phyloP scores from a whole-genome alignment of 495 filamentous ascomycete species.

The Pseudomonodictys pantanalensis region DNA sequence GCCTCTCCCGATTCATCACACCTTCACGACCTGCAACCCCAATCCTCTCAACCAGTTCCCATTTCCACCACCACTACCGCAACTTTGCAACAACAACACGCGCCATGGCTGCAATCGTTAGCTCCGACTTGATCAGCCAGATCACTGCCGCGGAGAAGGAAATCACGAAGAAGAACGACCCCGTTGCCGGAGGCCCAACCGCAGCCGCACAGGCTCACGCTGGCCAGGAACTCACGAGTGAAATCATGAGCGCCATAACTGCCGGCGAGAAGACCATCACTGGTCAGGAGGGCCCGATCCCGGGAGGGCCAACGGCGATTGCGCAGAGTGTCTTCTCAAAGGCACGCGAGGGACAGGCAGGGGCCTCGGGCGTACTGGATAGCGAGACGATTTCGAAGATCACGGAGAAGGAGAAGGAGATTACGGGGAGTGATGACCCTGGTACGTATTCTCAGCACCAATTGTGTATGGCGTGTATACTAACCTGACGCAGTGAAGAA shows the following conservation, averaged over 20 bases:
- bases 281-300: not conserved
- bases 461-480: too few species aligned
- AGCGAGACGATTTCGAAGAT: constrained; percentile 18
- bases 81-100: constrained; percentile 8
- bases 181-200: constrained; percentile 32
- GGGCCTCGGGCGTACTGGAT: constrained; percentile 8
- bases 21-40: not conserved
- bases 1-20: too few species aligned
- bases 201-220: constrained; percentile 35
- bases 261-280: constrained; percentile 35
- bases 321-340: not conserved
- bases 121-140: constrained; percentile 33
- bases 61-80: not conserved
- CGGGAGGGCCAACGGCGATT: constrained; percentile 3
- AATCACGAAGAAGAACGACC: constrained; percentile 2
- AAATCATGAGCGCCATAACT: constrained; percentile 38
- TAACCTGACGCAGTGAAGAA: not conserved
- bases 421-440: too few species aligned
- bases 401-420: constrained; percentile 8
- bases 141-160: constrained; percentile 28
- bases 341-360: not conserved
- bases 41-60: not conserved
- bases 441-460: too few species aligned
- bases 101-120: constrained; percentile 11
- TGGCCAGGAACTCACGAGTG: constrained; percentile 27